These are phyloP conservation scores for Steccherinum ochraceum DNA, from an alignment of 768 basidiomycete species.

Conservation along the genomic window DNA sequence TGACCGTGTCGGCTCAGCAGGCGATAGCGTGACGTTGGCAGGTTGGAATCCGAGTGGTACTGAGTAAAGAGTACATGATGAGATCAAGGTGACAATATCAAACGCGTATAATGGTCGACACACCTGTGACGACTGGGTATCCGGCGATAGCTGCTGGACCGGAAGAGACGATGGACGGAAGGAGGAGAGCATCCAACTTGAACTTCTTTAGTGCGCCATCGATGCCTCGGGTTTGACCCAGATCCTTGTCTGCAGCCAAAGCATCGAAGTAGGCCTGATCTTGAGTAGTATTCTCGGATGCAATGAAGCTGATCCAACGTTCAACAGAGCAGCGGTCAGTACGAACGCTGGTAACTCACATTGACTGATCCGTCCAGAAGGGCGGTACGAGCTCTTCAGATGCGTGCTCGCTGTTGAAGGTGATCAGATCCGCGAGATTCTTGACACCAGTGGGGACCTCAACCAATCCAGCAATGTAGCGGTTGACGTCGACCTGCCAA, in stretches of 20 bases:
- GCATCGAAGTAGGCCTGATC: constrained; percentile 24
- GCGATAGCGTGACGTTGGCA: constrained; percentile 34
- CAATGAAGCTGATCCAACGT: constrained; percentile 25
- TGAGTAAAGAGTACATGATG: constrained; percentile 1
- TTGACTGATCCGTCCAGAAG: constrained; percentile 29
- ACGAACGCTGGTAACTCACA: no score
- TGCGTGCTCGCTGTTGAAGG: constrained; percentile 48
- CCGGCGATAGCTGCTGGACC: constrained; percentile 47
- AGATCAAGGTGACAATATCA: background rate
- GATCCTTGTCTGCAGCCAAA: constrained; percentile 23
- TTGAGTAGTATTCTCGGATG: constrained; percentile 19
- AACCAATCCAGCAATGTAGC: constrained; percentile 39
- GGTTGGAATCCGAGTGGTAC: constrained; percentile 61
- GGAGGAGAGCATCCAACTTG: constrained; percentile 27
- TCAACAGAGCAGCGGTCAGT: constrained; percentile 25
- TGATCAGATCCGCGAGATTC: constrained; percentile 46
- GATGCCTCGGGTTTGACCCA: constrained; percentile 28
- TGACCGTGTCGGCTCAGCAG: constrained; percentile 30
- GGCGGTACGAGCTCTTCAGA: constrained; percentile 38
- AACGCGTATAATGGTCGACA: constrained; percentile 11
- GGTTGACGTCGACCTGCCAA: constrained; percentile 45
- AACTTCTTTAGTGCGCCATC: constrained; percentile 25
- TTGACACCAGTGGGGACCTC: constrained; percentile 31
- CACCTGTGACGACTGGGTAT: constrained; percentile 61
- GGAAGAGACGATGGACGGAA: constrained; percentile 27